Evolutionary conservation across 2,329 filamentous ascomycete species (phyloP).

Genomic region (Torrubiella hemipterigena): DNA sequence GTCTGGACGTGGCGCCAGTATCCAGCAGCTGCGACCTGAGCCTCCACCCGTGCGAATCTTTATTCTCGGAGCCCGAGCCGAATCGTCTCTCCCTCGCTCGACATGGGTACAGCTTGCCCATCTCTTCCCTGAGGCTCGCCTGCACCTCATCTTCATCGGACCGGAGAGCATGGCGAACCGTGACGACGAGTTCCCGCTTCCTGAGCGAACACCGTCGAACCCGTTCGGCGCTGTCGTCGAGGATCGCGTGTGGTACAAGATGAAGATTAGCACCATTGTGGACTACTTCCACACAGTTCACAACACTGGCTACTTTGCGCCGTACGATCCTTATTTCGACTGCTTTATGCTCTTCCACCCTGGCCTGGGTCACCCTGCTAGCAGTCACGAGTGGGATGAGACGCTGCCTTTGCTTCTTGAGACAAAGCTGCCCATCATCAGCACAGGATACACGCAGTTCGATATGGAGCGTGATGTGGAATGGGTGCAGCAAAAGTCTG

Average conservation of each 20-base stretch:
- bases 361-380: constrained; percentile 86
- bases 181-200: constrained; percentile 83
- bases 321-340: constrained; percentile 97
- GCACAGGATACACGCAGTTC: constrained; percentile 89
- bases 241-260: constrained; percentile 71
- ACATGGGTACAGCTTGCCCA: constrained; percentile 92
- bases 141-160: constrained; percentile 90
- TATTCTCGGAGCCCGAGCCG: constrained; percentile 87
- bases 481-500: constrained; percentile 76
- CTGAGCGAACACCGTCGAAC: constrained; percentile 71
- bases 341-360: constrained; percentile 96
- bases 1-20: constrained; percentile 58
- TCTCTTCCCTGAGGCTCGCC: constrained; percentile 81
- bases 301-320: constrained; percentile 78
- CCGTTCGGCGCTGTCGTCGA: constrained; percentile 92
- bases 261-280: constrained; percentile 97
- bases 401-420: constrained; percentile 83
- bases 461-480: constrained; percentile 90
- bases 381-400: constrained; percentile 85
- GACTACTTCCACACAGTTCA: constrained; percentile 98
- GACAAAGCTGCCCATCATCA: constrained; percentile 90
- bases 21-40: constrained; percentile 71
- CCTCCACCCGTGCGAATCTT: constrained; percentile 87
- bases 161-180: constrained; percentile 94
- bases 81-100: constrained; percentile 87